A percentile compares a stretch with the other conserved stretches of the same genome.
These are phyloP conservation scores for Candida sphagnicola DNA, from an alignment of 805 yeast species.

Conservation along the genomic window DNA sequence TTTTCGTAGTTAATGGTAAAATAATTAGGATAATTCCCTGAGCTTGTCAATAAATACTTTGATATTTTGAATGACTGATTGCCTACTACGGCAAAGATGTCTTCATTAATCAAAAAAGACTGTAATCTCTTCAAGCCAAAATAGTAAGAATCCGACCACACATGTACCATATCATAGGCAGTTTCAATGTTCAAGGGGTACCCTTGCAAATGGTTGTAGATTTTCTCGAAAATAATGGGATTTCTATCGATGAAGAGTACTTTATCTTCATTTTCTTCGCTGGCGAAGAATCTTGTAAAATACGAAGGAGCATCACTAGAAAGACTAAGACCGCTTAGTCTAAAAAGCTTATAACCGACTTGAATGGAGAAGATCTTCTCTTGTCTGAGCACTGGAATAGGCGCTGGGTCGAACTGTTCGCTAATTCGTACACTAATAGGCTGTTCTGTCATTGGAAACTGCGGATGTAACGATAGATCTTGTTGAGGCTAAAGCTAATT, in stretches of 20 bases:
- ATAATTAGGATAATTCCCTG: conserved; percentile 77
- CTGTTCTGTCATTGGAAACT: neutral
- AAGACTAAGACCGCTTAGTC: conserved; percentile 77
- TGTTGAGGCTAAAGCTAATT: too few species aligned
- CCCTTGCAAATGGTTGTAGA: conserved; percentile 76
- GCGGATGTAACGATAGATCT: too few species aligned
- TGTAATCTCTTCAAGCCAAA: conserved; percentile 61
- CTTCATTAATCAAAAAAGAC: conserved; percentile 46
- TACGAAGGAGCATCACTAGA: conserved; percentile 87
- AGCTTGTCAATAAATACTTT: conserved; percentile 44
- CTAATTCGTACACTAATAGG: conserved; percentile 10
- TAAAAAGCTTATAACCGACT: conserved; percentile 61
- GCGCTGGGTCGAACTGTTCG: conserved; percentile 35
- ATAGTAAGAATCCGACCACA: conserved; percentile 69
- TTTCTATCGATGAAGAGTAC: conserved; percentile 69
- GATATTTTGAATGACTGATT: conserved; percentile 57
- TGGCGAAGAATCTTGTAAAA: conserved; percentile 66
- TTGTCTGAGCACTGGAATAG: conserved; percentile 59
- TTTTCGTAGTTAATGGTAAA: conserved; percentile 61
- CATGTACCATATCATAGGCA: conserved; percentile 57
- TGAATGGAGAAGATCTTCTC: conserved; percentile 66
- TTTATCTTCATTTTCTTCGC: conserved; percentile 34
- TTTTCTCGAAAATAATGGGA: conserved; percentile 61
- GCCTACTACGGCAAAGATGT: conserved; percentile 57
- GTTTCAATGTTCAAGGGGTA: conserved; percentile 59